Evolutionary conservation across 495 filamentous ascomycete species (phyloP), one percentile per base, ranked within the genome.

Genomic region (Annulohypoxylon stygium): DNA sequence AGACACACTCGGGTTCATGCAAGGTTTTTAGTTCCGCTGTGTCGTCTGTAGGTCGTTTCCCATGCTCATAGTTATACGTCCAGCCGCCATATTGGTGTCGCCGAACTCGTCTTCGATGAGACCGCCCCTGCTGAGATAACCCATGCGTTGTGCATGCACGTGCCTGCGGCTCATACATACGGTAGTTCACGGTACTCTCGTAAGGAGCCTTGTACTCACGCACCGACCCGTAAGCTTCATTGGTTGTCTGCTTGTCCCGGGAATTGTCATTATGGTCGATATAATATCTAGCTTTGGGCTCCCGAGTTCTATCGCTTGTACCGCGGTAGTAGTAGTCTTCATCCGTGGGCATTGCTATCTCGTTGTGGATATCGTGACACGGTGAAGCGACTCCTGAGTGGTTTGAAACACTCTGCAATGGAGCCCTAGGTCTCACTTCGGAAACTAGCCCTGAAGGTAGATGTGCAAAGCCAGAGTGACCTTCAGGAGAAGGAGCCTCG

Each of bases 91-190:
- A 68, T 92, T 85, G 37, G 91, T 93, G 77, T 94, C 92, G 78
- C 94, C 92, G 11, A 94, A 92, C 83, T 95, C 92, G 75, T 95
- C 93, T 8, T 93, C 91, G 66, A 95, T 93, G 63, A 93, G 85
- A 65, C 94, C 90, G 79, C 91, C 90, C 86, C 93, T 93, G 74
- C 92, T 92, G 72, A 93, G 90, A 76, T 93, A 75, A 77, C 90
- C 92, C 75, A 93, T 85, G 91, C 90, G 93, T 86, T 94, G 91
- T 59, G 90, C 93, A 43, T 90, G 87, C 23, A 90, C 93, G 53
- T 93, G 92, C 77, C 92, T 93, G 64, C 90, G 93, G 33, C 91
- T 90, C 18, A 80, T 80, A 77, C 92, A 90, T 14, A 70, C 75
- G 58, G 78, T 75, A 70, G 92, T 86, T 20, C 83, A 82, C 12